Percentiles rank a stretch among this genome's conserved stretches.
Evolutionary conservation across 2,329 filamentous ascomycete species (phyloP).

Genomic region (Penicillium sp.): DNA sequence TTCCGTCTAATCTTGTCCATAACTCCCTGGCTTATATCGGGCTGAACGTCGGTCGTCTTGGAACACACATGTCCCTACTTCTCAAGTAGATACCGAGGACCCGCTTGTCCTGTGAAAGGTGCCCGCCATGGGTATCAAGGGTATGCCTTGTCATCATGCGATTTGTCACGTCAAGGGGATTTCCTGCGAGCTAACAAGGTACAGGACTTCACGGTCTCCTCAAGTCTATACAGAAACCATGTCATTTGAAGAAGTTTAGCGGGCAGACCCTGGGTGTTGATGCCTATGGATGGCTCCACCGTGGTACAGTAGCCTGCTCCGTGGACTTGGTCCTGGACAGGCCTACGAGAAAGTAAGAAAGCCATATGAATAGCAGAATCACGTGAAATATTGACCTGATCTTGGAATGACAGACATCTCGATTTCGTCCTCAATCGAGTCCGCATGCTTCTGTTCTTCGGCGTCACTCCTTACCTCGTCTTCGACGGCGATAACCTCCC

Average conservation of each 20-base stretch:
- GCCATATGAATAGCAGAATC: not conserved
- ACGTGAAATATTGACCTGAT: conserved; percentile 25
- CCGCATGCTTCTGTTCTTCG: conserved; percentile 91
- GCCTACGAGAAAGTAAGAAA: conserved; percentile 77
- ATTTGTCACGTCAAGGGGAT: conserved; percentile 4
- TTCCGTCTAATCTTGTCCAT: conserved; percentile 12
- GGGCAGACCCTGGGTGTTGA: conserved; percentile 94
- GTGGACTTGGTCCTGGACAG: conserved; percentile 87
- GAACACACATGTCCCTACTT: conserved; percentile 26
- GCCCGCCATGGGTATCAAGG: conserved; percentile 52
- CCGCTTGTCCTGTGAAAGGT: conserved; percentile 34
- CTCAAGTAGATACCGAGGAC: conserved; percentile 35
- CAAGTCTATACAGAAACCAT: conserved; percentile 93
- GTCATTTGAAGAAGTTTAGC: conserved; percentile 80
- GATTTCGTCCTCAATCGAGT: conserved; percentile 89
- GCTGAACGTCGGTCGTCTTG: conserved; percentile 11
- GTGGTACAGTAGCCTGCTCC: conserved; percentile 86
- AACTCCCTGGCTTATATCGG: conserved; percentile 10
- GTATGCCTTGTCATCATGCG: conserved; percentile 28
- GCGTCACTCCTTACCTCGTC: conserved; percentile 89
- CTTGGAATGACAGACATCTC: conserved; percentile 66
- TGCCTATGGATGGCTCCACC: conserved; percentile 97
- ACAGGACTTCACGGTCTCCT: conserved; percentile 84
- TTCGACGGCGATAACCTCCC: conserved; percentile 96
- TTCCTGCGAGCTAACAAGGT: conserved; percentile 10